Evolutionary conservation across 129 eudicot genomes (phyloP).

Genomic region (Rutidosis leptorrhynchoides): DNA sequence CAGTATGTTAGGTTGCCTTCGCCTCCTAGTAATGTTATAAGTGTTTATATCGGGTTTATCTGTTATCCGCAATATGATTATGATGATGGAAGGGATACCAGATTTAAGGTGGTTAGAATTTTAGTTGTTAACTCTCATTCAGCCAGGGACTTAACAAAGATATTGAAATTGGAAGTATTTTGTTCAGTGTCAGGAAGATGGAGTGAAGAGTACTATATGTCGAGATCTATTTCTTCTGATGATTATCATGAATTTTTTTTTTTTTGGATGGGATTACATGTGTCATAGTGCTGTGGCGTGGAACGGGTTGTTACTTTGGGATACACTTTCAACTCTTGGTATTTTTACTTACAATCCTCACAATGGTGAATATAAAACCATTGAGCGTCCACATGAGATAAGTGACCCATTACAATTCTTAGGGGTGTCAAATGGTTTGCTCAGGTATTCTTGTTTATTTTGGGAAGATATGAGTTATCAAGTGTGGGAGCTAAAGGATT

Average conservation of each 20-base stretch:
- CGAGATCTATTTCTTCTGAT: conserved; percentile 12
- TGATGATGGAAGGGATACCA: not conserved
- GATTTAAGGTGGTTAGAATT: conserved; percentile 31
- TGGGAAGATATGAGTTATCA: conserved; percentile 30
- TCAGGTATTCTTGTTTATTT: conserved; percentile 24
- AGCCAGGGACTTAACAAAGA: conserved; percentile 13
- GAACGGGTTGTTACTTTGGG: conserved; percentile 26
- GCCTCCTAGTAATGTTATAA: conserved; percentile 22
- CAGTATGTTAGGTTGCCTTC: conserved; percentile 20
- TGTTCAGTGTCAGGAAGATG: conserved; percentile 22
- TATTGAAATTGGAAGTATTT: conserved; percentile 23
- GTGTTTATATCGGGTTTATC: conserved; percentile 20
- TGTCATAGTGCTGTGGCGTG: conserved; percentile 31
- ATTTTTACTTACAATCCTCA: conserved; percentile 25
- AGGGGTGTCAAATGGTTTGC: conserved; percentile 23
- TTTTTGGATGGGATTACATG: conserved; percentile 26
- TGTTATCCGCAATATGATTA: conserved; percentile 21
- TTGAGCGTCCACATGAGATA: conserved; percentile 29
- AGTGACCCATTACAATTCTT: conserved; percentile 24
- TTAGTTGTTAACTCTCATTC: conserved; percentile 19
- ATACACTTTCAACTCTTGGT: conserved; percentile 25
- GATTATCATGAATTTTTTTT: conserved; percentile 18
- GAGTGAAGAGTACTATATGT: conserved; percentile 26
- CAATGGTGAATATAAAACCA: conserved; percentile 24
- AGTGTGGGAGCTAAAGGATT: conserved; percentile 28